phyloP scores from a whole-genome alignment of 2,329 filamentous ascomycete species.

The Diaporthe sp. region DNA sequence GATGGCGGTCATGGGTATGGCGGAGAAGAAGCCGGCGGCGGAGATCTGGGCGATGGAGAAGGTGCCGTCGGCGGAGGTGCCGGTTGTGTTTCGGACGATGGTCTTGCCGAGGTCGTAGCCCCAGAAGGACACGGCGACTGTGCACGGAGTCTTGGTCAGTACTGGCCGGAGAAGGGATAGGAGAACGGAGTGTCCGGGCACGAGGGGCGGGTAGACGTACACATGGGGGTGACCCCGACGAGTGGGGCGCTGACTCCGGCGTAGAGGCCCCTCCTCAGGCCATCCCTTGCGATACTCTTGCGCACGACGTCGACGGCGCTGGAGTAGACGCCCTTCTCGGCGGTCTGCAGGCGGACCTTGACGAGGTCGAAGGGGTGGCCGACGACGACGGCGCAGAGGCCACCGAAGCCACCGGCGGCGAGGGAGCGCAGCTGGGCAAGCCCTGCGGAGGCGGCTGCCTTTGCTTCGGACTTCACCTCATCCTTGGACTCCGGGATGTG shows the following conservation, averaged over 20 bases:
- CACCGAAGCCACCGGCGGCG: constrained; percentile 91
- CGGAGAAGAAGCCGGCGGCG: constrained; percentile 95
- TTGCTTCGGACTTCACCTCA: constrained; percentile 60
- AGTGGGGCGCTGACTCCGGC: constrained; percentile 97
- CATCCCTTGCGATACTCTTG: constrained; percentile 90
- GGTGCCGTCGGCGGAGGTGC: constrained; percentile 75
- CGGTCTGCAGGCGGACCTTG: constrained; percentile 97
- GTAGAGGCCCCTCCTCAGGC: constrained; percentile 85
- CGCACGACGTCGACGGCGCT: constrained; percentile 92
- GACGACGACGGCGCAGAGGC: constrained; percentile 92
- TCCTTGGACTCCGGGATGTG: constrained; percentile 60
- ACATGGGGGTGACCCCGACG: constrained; percentile 98
- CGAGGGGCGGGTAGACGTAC: constrained; percentile 69
- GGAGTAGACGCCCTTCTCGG: constrained; percentile 91
- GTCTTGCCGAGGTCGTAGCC: constrained; percentile 97
- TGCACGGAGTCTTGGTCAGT: constrained; percentile 11
- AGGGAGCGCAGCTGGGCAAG: constrained; percentile 80
- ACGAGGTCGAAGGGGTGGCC: constrained; percentile 98
- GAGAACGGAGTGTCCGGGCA: background rate
- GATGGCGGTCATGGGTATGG: constrained; percentile 96
- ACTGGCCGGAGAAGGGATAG: background rate
- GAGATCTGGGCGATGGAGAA: constrained; percentile 91
- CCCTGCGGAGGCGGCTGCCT: constrained; percentile 55
- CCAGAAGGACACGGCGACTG: constrained; percentile 81
- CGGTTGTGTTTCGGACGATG: constrained; percentile 79